A percentile compares a stretch with the other conserved stretches of the same genome.
These are phyloP conservation scores for Hemileccinum hortonii DNA, from an alignment of 1,284 basidiomycete genomes.

Conservation along the genomic window DNA sequence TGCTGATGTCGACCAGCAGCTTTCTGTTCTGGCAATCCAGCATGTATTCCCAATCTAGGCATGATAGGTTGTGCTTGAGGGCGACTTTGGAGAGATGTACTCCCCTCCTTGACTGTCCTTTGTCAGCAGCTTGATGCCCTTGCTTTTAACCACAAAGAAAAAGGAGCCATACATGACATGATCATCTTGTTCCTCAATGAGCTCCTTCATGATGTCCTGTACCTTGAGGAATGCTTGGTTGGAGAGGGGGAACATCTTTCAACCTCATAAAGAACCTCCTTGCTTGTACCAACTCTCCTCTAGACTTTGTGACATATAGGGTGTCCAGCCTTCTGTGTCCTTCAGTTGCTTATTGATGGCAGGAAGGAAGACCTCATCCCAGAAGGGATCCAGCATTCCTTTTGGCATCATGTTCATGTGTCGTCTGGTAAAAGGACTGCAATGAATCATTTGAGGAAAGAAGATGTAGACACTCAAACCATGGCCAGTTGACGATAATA, in stretches of 20 bases:
- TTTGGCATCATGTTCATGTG: constrained; percentile 7
- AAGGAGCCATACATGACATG: constrained; percentile 24
- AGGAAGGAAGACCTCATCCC: constrained; percentile 12
- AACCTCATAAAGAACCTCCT: no score
- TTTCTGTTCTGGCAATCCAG: constrained; percentile 8
- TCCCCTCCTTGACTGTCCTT: no score
- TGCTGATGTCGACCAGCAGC: constrained; percentile 9
- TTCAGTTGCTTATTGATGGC: background rate
- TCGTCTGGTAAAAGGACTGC: background rate
- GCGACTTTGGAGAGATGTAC: background rate
- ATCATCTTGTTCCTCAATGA: no score
- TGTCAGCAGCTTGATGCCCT: constrained; percentile 19
- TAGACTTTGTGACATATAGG: no score
- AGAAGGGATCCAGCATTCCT: constrained; percentile 12
- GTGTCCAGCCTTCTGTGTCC: background rate
- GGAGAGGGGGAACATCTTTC: no score
- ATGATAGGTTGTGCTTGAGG: background rate
- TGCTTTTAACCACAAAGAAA: constrained; percentile 17
- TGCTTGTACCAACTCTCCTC: no score
- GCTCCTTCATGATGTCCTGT: background rate
- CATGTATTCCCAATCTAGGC: constrained; percentile 16
- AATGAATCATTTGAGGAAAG: constrained; percentile 22
- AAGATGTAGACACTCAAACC: constrained; percentile 9
- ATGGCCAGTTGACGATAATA: background rate
- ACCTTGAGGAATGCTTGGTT: no score